Conservation (phyloP, 805 yeast species). For the Candida chilensis region DNA sequence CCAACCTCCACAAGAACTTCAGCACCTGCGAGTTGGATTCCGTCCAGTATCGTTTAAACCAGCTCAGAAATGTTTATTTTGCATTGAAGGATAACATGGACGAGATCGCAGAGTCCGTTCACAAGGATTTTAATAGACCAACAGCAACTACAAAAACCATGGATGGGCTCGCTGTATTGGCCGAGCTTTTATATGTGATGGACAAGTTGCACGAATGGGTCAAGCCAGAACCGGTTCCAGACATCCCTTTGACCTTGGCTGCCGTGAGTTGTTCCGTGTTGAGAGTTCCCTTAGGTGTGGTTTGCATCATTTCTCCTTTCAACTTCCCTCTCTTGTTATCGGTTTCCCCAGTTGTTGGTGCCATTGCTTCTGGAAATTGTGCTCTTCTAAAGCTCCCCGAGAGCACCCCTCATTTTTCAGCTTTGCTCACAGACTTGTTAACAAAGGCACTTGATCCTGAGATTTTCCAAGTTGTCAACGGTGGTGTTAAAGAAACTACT, state of each 20-base stretch:
- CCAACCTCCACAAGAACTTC: conserved; percentile 30
- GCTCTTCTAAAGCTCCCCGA: conserved; percentile 76
- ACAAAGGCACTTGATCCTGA: conserved; percentile 43
- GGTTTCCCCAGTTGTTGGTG: conserved; percentile 62
- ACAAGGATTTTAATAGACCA: conserved; percentile 60
- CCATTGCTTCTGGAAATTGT: conserved; percentile 79
- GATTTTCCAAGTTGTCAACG: conserved; percentile 51
- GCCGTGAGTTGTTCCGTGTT: too few relatives aligned
- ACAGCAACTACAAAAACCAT: conserved; percentile 48
- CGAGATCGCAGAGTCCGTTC: conserved; percentile 45
- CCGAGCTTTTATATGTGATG: conserved; percentile 54
- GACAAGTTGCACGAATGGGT: conserved; percentile 52
- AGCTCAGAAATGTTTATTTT: conserved; percentile 59
- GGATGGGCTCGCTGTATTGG: conserved; percentile 43
- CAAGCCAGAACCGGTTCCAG: conserved; percentile 34
- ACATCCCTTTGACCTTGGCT: conserved; percentile 29
- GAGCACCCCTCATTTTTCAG: conserved; percentile 51
- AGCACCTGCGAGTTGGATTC: conserved; percentile 35
- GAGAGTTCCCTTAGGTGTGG: conserved; percentile 57
- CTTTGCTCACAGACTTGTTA: conserved; percentile 47
- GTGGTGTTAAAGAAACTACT: conserved; percentile 36
- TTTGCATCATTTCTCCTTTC: conserved; percentile 32
- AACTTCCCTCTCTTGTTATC: conserved; percentile 56
- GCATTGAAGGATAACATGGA: conserved; percentile 52
- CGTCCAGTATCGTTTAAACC: conserved; percentile 46